Evolutionary conservation across 306 rosid species (phyloP), one percentile per base, ranked within the genome.

Genomic region (Vigna radiata): DNA sequence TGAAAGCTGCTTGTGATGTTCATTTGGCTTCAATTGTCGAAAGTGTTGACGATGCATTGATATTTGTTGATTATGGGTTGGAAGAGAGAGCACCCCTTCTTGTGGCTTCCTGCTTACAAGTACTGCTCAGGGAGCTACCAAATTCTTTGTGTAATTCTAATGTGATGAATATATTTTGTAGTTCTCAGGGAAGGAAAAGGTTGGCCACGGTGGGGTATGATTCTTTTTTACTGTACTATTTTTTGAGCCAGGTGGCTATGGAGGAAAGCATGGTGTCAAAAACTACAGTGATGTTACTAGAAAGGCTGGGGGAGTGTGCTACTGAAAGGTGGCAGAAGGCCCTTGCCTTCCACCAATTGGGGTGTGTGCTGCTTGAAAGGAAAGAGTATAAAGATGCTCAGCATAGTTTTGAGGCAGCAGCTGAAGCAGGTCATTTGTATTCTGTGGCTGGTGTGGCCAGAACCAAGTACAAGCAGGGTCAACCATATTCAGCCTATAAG

Each of bases 191-290:
- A n/a, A 83, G 76, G 82, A 87, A 70, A 82, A 82, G 91, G 65
- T 80, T 89, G 53, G 88, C 89, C 33, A 25, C 52, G 59, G 76
- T 83, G 36, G 88, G 91, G 39, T 78, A 82, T 67, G 88, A 85
- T 73, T 85, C 88, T 67, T 91, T 91, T 90, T 78, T 89, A 8
- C 67, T 91, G 76, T 91, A 91, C 68, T 86, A 83, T 84, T 91
- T 89, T 79, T 85, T 91, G 29, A 86, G 91, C 83, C 97, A 85
- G 75, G 90, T 91, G 1, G 87, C 97, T 29, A 88, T 88, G 91
- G 92, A 85, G 77, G 91, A 91, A 82, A 86, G 82, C 85, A 83
- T 86, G 88, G 86, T 73, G 18, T 87, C 92, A 3, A 85, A 82
- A 54, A 83, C 79, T 48, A 85, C 97, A 9, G 48, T 89, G 70